A percentile compares a stretch with the other conserved stretches of the same genome.
phyloP scores from a whole-genome alignment of 345 rosid species.

The Citrus trifoliata region DNA sequence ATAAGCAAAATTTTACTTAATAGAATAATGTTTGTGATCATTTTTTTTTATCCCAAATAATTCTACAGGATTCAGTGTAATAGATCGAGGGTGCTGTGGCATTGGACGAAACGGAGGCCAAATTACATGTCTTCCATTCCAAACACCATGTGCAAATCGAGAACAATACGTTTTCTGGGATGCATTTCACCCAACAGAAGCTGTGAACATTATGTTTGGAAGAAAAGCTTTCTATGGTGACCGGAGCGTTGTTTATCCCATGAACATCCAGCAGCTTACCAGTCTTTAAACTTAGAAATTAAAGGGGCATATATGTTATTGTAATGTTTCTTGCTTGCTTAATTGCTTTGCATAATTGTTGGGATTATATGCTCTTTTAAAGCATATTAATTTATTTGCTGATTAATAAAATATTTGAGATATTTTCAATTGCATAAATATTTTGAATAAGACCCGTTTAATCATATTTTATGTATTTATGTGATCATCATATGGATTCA shows the following conservation, averaged over 20 bases:
- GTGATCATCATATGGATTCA: too few species aligned
- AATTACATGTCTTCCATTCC: conserved; percentile 89
- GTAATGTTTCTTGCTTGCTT: not conserved
- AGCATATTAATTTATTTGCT: too few species aligned
- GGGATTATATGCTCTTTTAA: too few species aligned
- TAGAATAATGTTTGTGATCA: not conserved
- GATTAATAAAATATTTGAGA: too few species aligned
- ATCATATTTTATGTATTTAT: too few species aligned
- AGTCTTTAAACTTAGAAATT: conserved; percentile 21
- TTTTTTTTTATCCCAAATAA: conserved; percentile 11
- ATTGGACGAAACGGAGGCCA: conserved; percentile 86
- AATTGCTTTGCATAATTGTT: too few species aligned
- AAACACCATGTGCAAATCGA: conserved; percentile 75
- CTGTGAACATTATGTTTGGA: conserved; percentile 77
- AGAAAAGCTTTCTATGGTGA: conserved; percentile 72
- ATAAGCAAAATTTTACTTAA: too few species aligned
- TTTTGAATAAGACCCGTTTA: too few species aligned
- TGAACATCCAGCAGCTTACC: conserved; percentile 77
- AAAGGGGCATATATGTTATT: not conserved
- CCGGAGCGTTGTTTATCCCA: conserved; percentile 48
- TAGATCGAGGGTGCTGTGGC: conserved; percentile 84
- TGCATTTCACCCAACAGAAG: conserved; percentile 91
- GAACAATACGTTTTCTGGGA: conserved; percentile 86
- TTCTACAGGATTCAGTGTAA: conserved; percentile 61
- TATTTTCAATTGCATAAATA: too few species aligned